phyloP scores from a whole-genome alignment of 2,329 filamentous ascomycete species.

The Nectriaceae sp. region DNA sequence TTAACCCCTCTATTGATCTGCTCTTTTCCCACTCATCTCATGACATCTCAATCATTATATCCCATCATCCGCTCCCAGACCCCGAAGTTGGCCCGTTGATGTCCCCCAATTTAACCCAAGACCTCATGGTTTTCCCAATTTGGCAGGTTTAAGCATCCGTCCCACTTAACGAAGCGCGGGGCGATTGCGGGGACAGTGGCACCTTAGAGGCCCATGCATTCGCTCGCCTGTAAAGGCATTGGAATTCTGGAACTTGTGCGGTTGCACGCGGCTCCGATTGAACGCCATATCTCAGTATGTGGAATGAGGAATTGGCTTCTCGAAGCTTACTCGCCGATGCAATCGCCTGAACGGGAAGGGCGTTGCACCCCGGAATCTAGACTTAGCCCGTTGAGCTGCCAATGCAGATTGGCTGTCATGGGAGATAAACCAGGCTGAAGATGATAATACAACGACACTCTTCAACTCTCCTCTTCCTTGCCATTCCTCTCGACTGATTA shows the following conservation, averaged over 20 bases:
- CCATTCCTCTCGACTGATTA: not conserved
- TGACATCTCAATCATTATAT: constrained; percentile 16
- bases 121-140: constrained; percentile 2
- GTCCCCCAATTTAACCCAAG: not conserved
- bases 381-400: constrained; percentile 11
- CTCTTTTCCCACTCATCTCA: constrained; percentile 1
- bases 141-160: constrained; percentile 10
- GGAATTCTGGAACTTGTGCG: too few relatives aligned
- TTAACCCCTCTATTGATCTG: not conserved
- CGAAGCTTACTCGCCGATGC: not conserved
- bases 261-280: too few relatives aligned
- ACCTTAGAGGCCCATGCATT: too few relatives aligned
- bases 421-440: not conserved
- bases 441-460: not conserved
- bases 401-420: constrained; percentile 4
- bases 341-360: constrained; percentile 13
- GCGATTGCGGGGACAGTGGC: too few relatives aligned
- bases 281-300: too few relatives aligned
- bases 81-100: not conserved
- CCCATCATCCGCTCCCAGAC: not conserved
- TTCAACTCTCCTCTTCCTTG: not conserved
- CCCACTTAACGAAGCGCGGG: too few relatives aligned
- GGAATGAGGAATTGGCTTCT: not conserved
- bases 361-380: constrained; percentile 11
- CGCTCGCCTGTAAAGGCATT: too few relatives aligned